A percentile compares a stretch with the other conserved stretches of the same genome.
Conservation (phyloP, 202 grass and related monocot genomes). For the Elaeis oleifera region DNA sequence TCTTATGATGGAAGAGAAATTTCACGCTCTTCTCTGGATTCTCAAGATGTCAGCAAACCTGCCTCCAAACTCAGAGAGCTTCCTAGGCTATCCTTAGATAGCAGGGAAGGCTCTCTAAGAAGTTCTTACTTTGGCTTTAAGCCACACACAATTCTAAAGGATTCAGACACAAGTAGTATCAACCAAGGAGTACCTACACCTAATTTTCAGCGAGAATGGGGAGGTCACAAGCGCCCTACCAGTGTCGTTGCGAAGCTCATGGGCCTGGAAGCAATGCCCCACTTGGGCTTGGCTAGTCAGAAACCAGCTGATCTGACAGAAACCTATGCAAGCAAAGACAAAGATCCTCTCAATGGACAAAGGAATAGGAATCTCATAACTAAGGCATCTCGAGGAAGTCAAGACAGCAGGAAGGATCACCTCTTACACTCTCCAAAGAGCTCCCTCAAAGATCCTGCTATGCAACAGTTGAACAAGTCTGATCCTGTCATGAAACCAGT, state of each 20-base stretch:
- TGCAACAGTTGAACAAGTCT: conserved; percentile 34
- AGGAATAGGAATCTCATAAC: not conserved
- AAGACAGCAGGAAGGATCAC: conserved; percentile 27
- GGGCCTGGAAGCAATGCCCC: conserved; percentile 76
- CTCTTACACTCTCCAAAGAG: conserved; percentile 24
- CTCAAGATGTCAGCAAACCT: conserved; percentile 15
- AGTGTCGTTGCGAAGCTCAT: conserved; percentile 91
- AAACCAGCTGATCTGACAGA: not conserved
- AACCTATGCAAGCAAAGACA: too few relatives aligned
- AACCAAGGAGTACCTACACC: conserved; percentile 12
- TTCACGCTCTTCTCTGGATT: conserved; percentile 12
- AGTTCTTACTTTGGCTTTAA: conserved; percentile 34
- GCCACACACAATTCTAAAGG: conserved; percentile 26
- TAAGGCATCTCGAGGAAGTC: conserved; percentile 20
- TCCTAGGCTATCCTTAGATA: conserved; percentile 67
- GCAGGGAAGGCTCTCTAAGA: conserved; percentile 49
- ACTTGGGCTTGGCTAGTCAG: conserved; percentile 21
- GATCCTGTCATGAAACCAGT: conserved; percentile 42
- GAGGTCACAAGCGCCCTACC: conserved; percentile 37
- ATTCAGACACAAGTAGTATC: conserved; percentile 35
- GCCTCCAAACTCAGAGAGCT: conserved; percentile 40
- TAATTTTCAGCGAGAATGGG: conserved; percentile 38
- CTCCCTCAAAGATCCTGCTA: conserved; percentile 22
- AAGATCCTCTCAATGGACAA: not conserved
- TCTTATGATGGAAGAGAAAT: conserved; percentile 70